Conservation (phyloP, 2,329 filamentous ascomycete genomes). For the Camillea tinctor region DNA sequence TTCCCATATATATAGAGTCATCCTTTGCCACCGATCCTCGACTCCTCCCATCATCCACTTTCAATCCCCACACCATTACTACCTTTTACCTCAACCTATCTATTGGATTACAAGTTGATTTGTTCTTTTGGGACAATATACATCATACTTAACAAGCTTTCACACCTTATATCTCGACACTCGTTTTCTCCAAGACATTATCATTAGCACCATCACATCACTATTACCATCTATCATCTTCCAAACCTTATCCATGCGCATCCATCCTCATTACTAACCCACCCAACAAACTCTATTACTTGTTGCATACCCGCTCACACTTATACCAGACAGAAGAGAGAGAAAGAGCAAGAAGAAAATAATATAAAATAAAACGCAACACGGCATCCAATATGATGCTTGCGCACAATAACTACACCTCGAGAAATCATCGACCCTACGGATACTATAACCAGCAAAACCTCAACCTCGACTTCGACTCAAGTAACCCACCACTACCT, state of each 20-base stretch:
- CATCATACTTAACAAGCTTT: not conserved
- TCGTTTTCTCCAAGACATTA: not conserved
- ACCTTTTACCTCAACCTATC: not conserved
- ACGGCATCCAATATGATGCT: constrained; percentile 31
- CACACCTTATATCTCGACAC: not conserved
- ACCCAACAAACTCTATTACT: too few species aligned
- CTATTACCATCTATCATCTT: not conserved
- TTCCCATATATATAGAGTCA: not conserved
- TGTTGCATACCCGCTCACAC: not conserved
- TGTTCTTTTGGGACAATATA: not conserved
- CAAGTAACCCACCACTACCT: constrained; percentile 11
- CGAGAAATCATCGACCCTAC: constrained; percentile 25
- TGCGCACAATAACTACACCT: constrained; percentile 27
- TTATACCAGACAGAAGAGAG: not conserved
- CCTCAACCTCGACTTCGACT: constrained; percentile 9
- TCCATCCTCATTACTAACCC: not conserved
- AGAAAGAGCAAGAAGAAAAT: too few species aligned
- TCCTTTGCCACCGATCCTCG: not conserved
- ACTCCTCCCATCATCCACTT: not conserved
- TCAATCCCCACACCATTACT: not conserved
- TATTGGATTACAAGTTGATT: not conserved
- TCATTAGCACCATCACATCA: not conserved
- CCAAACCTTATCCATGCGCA: not conserved
- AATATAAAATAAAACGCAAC: not conserved
- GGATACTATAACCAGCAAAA: constrained; percentile 29